A percentile compares a stretch with the other conserved stretches of the same genome.
Conservation (phyloP, 176 grass and related monocot genomes). For the Rhynchospora pubera region DNA sequence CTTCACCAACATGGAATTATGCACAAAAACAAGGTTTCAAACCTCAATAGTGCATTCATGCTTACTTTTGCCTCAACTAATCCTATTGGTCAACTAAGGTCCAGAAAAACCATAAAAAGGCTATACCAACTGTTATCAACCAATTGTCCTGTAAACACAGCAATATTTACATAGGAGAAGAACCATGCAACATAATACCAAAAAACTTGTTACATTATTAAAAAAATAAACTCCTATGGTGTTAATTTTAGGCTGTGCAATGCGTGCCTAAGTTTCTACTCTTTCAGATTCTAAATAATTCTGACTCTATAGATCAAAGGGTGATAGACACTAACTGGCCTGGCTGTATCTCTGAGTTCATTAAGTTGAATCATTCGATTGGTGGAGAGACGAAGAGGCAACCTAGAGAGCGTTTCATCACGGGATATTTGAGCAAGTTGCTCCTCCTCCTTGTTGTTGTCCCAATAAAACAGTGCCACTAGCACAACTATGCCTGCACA, state of each 20-base stretch:
- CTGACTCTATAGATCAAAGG: not conserved
- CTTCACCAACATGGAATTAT: not conserved
- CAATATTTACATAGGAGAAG: not conserved
- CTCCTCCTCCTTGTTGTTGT: constrained; percentile 93
- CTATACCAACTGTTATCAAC: not conserved
- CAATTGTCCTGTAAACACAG: not conserved
- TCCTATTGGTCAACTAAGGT: not conserved
- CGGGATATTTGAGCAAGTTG: constrained; percentile 89
- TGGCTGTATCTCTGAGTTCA: constrained; percentile 73
- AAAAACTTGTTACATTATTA: not conserved
- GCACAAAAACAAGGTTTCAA: not conserved
- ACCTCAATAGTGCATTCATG: not conserved
- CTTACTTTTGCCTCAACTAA: not conserved
- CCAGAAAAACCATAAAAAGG: not conserved
- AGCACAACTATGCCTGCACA: constrained; percentile 86
- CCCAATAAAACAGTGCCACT: constrained; percentile 86
- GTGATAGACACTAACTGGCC: constrained; percentile 77
- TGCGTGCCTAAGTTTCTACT: not conserved
- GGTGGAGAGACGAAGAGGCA: constrained; percentile 77
- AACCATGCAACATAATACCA: not conserved
- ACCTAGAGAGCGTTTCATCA: constrained; percentile 84
- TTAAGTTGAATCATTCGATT: constrained; percentile 84
- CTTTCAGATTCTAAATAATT: not conserved
- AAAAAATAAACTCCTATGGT: not conserved
- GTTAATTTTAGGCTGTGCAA: not conserved